Base-by-base conservation (phyloP, 345 rosid genomes). In the Dovyalis caffra region DNA sequence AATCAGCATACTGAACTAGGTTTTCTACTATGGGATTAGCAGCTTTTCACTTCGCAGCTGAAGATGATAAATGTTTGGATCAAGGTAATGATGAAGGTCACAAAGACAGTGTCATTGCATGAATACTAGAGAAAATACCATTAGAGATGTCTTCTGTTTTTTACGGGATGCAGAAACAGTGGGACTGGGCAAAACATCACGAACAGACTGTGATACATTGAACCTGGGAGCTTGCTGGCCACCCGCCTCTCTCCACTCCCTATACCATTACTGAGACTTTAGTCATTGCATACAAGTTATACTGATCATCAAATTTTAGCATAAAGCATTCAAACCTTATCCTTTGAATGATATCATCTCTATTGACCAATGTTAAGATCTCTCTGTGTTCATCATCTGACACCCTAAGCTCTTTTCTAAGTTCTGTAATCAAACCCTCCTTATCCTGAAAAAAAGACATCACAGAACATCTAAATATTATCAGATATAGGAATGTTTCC, bases 361-460 rank as follows among this genome's bases (percentile, higher is more conserved):
- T 84, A 80, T 93, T 89, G 82, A 95, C 98, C 85, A 80, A 88
- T 37, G 89, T 77, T 64, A 95, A 81, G 72, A 93, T 92, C 78
- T 93, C 96, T 80, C 99, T 88, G 83, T 95, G 99, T 80, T 95
- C 97, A 61, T 91, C 99, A 80, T 95, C 97, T 63, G 99, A 95
- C 23, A 95, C 97, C 82, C 97, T 88, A 37, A 95, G 83, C 81
- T 93, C 98, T 85, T 87, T 95, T 80, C 99, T 90, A 67, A 95
- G 89, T 74, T 95, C 99, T 40, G 98, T 95, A 70, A 95, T 95
- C 84, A 93, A 83, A 78, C 92, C 83, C 82, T 93, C 98, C 79
- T 95, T 95, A 76, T 95, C 99, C 99, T 95, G 83, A 74, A 70
- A 37, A 76, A 53, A 37, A 63, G 65, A 25, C 23, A 73, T 28